Base-by-base conservation (phyloP, 73 alveolate species). In the Paramecium caudatum region DNA sequence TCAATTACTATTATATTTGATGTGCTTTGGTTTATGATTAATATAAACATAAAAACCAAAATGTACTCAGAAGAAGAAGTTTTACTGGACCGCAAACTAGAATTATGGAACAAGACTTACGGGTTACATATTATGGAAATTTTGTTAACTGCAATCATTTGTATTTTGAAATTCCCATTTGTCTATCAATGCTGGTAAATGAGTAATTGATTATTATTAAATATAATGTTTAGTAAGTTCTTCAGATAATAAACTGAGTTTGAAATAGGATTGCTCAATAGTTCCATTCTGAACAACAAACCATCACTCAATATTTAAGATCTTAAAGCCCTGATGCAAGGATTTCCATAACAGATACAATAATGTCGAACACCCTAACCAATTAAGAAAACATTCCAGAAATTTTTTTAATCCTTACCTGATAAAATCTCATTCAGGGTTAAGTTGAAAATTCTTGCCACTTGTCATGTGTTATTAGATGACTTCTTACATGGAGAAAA, bases 381-480 rank as follows among this genome's bases (percentile, higher is more conserved):
- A 30, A 68, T 68, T 15, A 32, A 37, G 36, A 34, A 30, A 68
- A 34, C 84, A 1, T 68, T 68, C 37, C 9, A 34, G 84, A 32
- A 34, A 68, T 68, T 68, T 43, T 68, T 68, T 68, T 68, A 32
- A 43, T 1, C 84, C 19, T 19, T 68, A 16, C 84, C 84, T 3
- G 84, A 68, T 68, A 68, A 68, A 30, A 17, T 37, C 25, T 15
- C 39, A 32, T 68, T 10, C 34, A 32, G 84, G 34, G 84, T 68
- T 17, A 68, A 68, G 34, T 21, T 68, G 8, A 68, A 68, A 68
- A 68, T 68, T 2, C 16, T 68, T 30, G 84, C 84, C 7, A 68
- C 84, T n/a, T 68, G 84, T 36, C 84, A 68, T 68, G 84, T 68
- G 8, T 43, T 68, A 3, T 68, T 68, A 49, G 84, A 68, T 68